These are phyloP conservation scores for Stylosanthes scabra DNA, from an alignment of 331 rosid species.

Conservation along the genomic window DNA sequence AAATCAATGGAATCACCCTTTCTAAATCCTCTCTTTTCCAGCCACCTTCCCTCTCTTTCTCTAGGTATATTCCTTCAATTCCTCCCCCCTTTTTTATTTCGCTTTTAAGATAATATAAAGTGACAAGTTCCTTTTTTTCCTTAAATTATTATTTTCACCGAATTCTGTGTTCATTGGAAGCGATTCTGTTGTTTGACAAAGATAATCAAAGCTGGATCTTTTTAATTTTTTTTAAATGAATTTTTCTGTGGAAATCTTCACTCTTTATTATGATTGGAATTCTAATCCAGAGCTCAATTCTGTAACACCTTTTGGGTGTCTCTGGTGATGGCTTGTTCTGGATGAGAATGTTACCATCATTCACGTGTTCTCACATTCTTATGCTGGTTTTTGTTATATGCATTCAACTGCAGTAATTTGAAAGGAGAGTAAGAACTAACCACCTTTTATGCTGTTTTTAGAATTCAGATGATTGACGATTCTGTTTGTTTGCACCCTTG, in stretches of 20 bases:
- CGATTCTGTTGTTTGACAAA: slow-evolving; percentile 15
- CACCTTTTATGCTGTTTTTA: slow-evolving; percentile 13
- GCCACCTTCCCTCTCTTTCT: slow-evolving; percentile 63
- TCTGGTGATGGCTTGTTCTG: slow-evolving; percentile 7
- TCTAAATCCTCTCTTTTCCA: slow-evolving; percentile 57
- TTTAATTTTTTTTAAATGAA: too few relatives aligned
- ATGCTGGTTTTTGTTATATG: slow-evolving; percentile 3
- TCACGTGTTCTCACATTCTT: slow-evolving; percentile 11
- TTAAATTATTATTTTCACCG: neutral
- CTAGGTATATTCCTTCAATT: slow-evolving; percentile 54
- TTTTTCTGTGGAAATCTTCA: too few relatives aligned
- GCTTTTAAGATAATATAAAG: neutral
- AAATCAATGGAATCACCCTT: slow-evolving; percentile 63
- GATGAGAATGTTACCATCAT: neutral
- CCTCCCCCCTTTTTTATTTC: neutral
- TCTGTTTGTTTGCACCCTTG: slow-evolving; percentile 18
- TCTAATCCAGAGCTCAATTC: neutral
- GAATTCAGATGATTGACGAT: neutral
- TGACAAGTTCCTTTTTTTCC: neutral
- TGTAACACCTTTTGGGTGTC: slow-evolving; percentile 17
- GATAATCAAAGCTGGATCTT: neutral
- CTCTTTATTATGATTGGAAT: slow-evolving; percentile 4
- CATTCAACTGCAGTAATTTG: neutral
- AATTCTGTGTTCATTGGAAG: slow-evolving; percentile 13
- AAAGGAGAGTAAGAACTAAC: neutral